Percentiles rank a stretch among this genome's conserved stretches.
These are phyloP conservation scores for Triglochin maritima DNA, from an alignment of 106 monocot species.

Conservation along the genomic window DNA sequence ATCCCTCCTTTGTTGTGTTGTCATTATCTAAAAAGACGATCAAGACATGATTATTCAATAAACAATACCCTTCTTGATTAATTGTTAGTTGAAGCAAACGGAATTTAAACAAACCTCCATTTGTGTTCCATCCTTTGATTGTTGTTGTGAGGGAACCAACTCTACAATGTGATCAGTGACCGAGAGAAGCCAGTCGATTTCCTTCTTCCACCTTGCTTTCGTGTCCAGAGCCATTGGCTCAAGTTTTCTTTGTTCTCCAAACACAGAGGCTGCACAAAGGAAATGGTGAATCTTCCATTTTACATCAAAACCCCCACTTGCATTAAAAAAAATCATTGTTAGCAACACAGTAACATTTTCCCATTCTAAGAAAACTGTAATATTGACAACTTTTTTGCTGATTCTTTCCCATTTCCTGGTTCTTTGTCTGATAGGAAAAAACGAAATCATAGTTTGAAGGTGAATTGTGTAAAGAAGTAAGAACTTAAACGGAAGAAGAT, in stretches of 20 bases:
- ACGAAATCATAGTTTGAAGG: too few relatives aligned
- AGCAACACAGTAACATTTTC: too few relatives aligned
- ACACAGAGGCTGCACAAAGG: constrained; percentile 48
- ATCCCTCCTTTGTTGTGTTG: constrained; percentile 58
- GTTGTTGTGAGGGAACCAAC: constrained; percentile 60
- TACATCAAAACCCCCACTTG: neutral
- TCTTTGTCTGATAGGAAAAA: too few relatives aligned
- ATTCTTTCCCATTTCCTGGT: too few relatives aligned
- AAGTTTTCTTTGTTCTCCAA: constrained; percentile 58
- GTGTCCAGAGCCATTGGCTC: constrained; percentile 69
- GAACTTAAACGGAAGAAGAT: neutral
- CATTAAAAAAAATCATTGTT: neutral
- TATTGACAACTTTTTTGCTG: too few relatives aligned
- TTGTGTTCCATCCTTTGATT: constrained; percentile 41
- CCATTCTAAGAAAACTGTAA: too few relatives aligned
- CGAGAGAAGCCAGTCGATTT: constrained; percentile 71
- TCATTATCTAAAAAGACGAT: constrained; percentile 49
- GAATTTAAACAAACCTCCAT: constrained; percentile 43
- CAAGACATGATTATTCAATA: neutral
- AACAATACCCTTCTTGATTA: neutral
- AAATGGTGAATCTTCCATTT: too few relatives aligned
- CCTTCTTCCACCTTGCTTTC: constrained; percentile 64
- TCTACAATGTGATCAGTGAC: constrained; percentile 85
- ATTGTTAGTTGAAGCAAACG: neutral
- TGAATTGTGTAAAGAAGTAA: too few relatives aligned